Base-by-base conservation (phyloP, 352 stramenopile species). In the Pythium vanterpoolii region DNA sequence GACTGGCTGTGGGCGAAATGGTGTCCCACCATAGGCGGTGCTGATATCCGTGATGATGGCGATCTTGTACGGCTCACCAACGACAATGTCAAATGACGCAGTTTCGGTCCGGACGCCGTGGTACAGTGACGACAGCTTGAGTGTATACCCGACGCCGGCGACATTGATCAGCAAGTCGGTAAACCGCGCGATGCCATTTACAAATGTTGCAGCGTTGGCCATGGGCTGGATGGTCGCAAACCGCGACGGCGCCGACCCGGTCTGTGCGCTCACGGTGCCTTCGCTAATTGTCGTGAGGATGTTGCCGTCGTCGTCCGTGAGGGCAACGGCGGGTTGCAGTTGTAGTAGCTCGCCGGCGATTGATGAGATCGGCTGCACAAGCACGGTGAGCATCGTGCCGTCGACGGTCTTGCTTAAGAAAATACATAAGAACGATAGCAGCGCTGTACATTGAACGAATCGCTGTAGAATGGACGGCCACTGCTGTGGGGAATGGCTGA, bases 291-390 rank as follows among this genome's bases (percentile, higher is more conserved):
- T 72, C 18, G 73, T 86, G 26, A 93, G 67, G 56, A 93, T 90
- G 60, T 90, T 90, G 38, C 83, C 83, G 33, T 73, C 72, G 54
- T 90, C 83, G 36, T 95, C 84, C 21, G 81, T 87, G 28, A 95
- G 67, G 19, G 79, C 80, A 3, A 93, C 65, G 30, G 86, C 77
- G 0, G 83, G 82, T 39, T 90, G 77, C 16, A 88, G 69, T 5
- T 65, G 63, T 33, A 94, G 62, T 11, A 62, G 66, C 38, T 92
- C 83, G 43, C 86, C 84, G 14, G 80, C 84, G 11, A 71, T 70
- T 18, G 80, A 88, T 16, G 68, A 76, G 28, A 83, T 64, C 1
- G 86, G 84, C 56, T 94, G 84, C 8, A 86, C 76, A 16, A 94
- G 71, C 16, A 93, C 73, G 9, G 66, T 75, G 23, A 94, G 49